phyloP scores from a whole-genome alignment of 495 filamentous ascomycete genomes.

The Endocarpon pusillum region DNA sequence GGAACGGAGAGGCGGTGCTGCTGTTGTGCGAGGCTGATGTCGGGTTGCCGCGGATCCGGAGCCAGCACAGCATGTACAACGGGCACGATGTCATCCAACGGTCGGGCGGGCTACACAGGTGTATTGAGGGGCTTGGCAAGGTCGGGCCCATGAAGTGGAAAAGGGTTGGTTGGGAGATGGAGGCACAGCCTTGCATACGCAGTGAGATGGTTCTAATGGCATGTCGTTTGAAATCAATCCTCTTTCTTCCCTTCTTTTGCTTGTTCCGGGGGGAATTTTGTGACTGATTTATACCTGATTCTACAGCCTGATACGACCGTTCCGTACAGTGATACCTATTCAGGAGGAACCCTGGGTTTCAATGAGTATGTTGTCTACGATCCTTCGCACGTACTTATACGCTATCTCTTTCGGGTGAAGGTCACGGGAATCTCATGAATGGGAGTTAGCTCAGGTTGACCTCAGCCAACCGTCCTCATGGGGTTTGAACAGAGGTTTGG shows the following conservation, averaged over 20 bases:
- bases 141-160: conserved; percentile 46
- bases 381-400: conserved; percentile 43
- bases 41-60: conserved; percentile 46
- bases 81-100: too few species aligned
- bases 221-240: conserved; percentile 42
- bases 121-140: too few species aligned
- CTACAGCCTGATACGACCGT: background rate
- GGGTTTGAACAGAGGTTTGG: too few species aligned
- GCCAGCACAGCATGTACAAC: conserved; percentile 10
- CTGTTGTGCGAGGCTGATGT: conserved; percentile 59
- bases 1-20: conserved; percentile 40
- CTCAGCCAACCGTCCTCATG: too few species aligned
- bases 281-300: background rate
- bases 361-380: conserved; percentile 48
- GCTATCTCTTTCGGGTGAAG: conserved; percentile 50
- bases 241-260: conserved; percentile 15
- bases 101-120: too few species aligned
- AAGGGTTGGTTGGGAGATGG: conserved; percentile 53
- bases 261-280: background rate
- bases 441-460: too few species aligned
- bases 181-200: conserved; percentile 36
- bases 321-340: background rate
- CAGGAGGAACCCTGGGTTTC: conserved; percentile 9
- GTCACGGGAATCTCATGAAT: too few species aligned
- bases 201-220: conserved; percentile 56